phyloP scores from a whole-genome alignment of 495 filamentous ascomycete species.

The Trichoderma gamsii region DNA sequence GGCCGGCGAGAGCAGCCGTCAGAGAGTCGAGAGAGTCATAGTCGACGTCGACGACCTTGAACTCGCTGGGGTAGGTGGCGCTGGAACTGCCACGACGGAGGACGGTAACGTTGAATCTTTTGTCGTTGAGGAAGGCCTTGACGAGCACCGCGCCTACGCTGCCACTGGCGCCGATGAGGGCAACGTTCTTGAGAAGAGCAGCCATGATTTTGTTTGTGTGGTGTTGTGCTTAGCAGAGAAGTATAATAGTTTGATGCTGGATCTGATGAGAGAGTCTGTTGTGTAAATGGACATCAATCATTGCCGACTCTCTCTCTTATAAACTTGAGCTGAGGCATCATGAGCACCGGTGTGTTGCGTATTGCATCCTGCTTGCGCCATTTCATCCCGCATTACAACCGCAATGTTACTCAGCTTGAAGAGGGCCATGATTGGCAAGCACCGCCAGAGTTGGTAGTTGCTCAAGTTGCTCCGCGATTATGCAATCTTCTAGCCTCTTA shows the following conservation, averaged over 20 bases:
- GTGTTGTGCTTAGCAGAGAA: background rate
- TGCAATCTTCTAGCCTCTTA: background rate
- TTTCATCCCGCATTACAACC: background rate
- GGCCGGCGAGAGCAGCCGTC: conserved; percentile 34
- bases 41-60: conserved; percentile 41
- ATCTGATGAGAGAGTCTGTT: too few species aligned
- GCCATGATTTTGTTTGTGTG: too few species aligned
- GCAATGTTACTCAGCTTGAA: background rate
- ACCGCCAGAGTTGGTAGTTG: background rate
- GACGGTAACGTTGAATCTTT: conserved; percentile 83
- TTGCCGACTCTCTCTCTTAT: too few species aligned
- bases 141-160: conserved; percentile 46
- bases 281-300: too few species aligned
- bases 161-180: conserved; percentile 34
- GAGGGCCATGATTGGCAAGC: background rate
- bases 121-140: conserved; percentile 71
- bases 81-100: conserved; percentile 39
- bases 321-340: too few species aligned
- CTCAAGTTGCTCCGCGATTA: background rate
- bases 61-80: conserved; percentile 26
- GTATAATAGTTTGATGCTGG: background rate
- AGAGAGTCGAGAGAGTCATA: conserved; percentile 43
- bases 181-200: conserved; percentile 30
- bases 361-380: background rate
- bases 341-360: too few species aligned